Base-by-base conservation (phyloP, 2,329 filamentous ascomycete genomes). In the Arthrobotrys iridis region DNA sequence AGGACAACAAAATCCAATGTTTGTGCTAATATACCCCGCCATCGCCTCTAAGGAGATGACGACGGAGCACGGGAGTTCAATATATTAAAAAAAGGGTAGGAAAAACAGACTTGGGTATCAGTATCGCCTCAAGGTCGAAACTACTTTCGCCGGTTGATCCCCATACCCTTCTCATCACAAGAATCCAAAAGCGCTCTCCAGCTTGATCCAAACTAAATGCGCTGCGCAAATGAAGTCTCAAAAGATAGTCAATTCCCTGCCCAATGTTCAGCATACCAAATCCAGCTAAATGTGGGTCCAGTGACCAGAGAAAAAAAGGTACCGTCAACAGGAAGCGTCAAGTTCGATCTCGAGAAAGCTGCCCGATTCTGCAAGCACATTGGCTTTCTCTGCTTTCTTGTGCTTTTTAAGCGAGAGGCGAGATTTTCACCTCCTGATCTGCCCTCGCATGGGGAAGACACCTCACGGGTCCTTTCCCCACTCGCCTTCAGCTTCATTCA, bases 331-430 rank as follows among this genome's bases (percentile, higher is more conserved):
- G 45, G 59, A 72, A 63, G 57, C 50, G 40, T 60, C 62, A 37
- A 13, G 28, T 45, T 20, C 24, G 46, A 20, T 67, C 70, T 74
- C 70, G 46, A 45, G 43, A 67, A 60, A 60, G 37, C 59, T 74
- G 62, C 70, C 68, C 62, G n/a, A 74, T 74, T 67, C 70, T 74
- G 70, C 70, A 74, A 64, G 45, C 55, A 28, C 52, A 66, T 62
- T 59, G 40, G 45, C 35, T 33, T 41, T 71, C 30, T 24, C 62
- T 35, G 37, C 30, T 60, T 20, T 58, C 50, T 68, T 30, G 50
- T 59, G 20, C 43, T 59, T 65, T 70, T 48, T 59, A 62, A 60
- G 55, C 52, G 52, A 70, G 46, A 70, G 43, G 65, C 65, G 30
- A 30, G 40, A 50, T 63, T 43, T 28, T 35, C 26, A 64, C 40